Conservation (phyloP, 2,329 filamentous ascomycete genomes). For the Fusarium falciforme region DNA sequence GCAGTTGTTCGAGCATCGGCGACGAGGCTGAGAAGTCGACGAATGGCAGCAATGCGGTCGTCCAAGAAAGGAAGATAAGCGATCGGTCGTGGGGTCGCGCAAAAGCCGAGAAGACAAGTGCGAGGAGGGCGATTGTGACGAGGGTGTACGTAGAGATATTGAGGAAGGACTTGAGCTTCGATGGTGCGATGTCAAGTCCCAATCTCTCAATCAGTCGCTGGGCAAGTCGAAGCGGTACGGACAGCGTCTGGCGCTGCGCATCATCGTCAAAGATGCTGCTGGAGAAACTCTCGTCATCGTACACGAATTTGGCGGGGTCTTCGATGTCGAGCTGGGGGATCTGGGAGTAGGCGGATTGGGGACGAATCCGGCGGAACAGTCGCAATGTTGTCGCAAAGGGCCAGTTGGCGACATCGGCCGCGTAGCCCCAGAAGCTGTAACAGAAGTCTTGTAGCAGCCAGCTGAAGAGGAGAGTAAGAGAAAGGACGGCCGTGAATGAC, state of each 20-base stretch:
- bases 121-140: conserved; percentile 8
- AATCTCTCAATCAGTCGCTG: neutral
- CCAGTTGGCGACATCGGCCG: conserved; percentile 43
- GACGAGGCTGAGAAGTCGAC: conserved; percentile 47
- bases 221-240: neutral
- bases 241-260: neutral
- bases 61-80: conserved; percentile 51
- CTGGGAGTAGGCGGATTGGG: conserved; percentile 23
- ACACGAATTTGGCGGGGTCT: neutral
- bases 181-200: neutral
- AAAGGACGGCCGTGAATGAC: conserved; percentile 37
- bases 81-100: conserved; percentile 46
- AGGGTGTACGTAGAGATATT: neutral
- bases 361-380: conserved; percentile 8
- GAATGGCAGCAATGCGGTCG: conserved; percentile 47
- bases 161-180: neutral
- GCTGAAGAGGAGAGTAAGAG: conserved; percentile 22
- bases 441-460: conserved; percentile 44
- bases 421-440: conserved; percentile 31
- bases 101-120: conserved; percentile 33
- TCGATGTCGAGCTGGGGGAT: conserved; percentile 43
- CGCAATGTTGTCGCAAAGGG: conserved; percentile 25
- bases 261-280: neutral
- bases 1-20: conserved; percentile 40
- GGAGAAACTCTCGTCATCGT: neutral